Conservation (phyloP, 2,329 filamentous ascomycete genomes). For the Talaromyces pinophilus region DNA sequence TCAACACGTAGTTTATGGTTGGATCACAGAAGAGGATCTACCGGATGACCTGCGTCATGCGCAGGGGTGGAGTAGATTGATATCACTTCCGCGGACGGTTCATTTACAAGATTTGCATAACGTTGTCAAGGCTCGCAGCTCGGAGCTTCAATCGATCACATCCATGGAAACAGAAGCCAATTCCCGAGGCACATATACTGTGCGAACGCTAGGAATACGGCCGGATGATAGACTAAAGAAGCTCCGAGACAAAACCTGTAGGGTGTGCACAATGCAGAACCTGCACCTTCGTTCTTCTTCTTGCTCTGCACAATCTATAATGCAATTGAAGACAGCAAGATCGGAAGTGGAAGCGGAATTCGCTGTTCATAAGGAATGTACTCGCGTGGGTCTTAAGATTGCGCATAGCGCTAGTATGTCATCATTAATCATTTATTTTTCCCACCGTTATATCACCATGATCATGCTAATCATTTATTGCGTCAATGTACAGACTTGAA, state of each 20-base stretch:
- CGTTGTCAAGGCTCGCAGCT: neutral
- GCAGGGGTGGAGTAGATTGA: neutral
- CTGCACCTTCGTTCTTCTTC: neutral
- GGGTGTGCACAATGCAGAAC: neutral
- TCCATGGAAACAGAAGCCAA: neutral
- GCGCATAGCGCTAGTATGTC: neutral
- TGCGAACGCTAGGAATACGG: neutral
- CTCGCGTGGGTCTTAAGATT: neutral
- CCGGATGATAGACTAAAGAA: neutral
- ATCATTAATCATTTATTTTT: neutral
- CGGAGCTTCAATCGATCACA: neutral
- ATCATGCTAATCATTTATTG: neutral
- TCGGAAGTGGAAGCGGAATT: neutral
- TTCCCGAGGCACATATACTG: neutral
- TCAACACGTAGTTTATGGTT: neutral
- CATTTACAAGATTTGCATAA: neutral
- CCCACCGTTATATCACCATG: neutral
- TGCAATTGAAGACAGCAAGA: neutral
- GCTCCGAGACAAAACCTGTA: neutral
- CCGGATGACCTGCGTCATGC: neutral
- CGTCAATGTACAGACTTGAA: neutral
- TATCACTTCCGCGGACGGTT: neutral
- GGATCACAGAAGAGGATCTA: neutral
- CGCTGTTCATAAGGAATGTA: neutral
- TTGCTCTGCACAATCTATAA: neutral